Conservation (phyloP, 768 basidiomycete species). For the Pisolithus marmoratus region DNA sequence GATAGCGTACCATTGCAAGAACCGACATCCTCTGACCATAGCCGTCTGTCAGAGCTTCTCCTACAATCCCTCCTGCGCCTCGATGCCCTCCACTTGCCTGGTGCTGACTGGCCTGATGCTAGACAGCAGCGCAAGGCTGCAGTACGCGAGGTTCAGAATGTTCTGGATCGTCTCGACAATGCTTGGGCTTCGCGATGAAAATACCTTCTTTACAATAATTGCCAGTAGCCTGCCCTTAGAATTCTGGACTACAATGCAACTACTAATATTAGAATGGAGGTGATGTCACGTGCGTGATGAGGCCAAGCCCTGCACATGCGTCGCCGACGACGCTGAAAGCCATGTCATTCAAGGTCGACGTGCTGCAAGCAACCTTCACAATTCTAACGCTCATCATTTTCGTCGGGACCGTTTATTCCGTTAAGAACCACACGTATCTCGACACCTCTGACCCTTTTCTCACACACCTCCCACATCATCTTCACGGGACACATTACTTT, state of each 20-base stretch:
- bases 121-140: constrained; percentile 79
- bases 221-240: background rate
- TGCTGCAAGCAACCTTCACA: constrained; percentile 31
- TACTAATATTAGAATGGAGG: no score
- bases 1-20: constrained; percentile 1
- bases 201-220: background rate
- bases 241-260: no score
- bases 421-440: constrained; percentile 62
- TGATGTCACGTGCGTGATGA: background rate
- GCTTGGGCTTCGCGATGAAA: constrained; percentile 44
- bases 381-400: constrained; percentile 43
- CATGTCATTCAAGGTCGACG: constrained; percentile 16
- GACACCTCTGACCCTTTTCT: constrained; percentile 80
- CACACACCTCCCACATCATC: constrained; percentile 63
- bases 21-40: constrained; percentile 35
- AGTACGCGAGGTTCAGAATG: constrained; percentile 77
- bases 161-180: constrained; percentile 75
- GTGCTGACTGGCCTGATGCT: constrained; percentile 72
- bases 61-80: constrained; percentile 83
- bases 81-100: constrained; percentile 67
- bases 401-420: constrained; percentile 62
- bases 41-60: constrained; percentile 71
- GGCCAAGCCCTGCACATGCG: background rate
- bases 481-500: constrained; percentile 61
- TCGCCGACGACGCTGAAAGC: background rate